Conservation (phyloP, 1,139 yeast genomes). For the Hansenula lynferdii region DNA sequence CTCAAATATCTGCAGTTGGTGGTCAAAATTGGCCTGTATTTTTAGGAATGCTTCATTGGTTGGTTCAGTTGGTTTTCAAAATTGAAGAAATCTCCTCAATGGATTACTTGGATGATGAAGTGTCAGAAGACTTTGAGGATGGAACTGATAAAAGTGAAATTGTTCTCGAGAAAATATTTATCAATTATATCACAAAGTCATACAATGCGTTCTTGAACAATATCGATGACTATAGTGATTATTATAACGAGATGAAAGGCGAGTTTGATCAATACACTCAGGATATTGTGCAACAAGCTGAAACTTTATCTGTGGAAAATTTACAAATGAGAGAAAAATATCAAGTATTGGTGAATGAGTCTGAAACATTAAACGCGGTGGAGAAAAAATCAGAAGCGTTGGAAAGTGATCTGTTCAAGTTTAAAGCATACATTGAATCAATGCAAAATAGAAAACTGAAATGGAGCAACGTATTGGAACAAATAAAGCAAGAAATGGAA, state of each 20-base stretch:
- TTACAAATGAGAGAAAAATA: conserved; percentile 28
- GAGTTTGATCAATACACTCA: conserved; percentile 47
- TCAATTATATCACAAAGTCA: conserved; percentile 59
- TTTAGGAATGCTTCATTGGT: conserved; percentile 79
- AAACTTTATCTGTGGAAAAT: conserved; percentile 35
- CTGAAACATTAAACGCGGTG: conserved; percentile 38
- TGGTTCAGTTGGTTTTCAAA: conserved; percentile 52
- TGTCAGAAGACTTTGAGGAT: conserved; percentile 29
- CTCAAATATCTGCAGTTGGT: conserved; percentile 89
- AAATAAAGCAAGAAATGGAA: conserved; percentile 50
- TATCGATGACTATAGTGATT: conserved; percentile 54
- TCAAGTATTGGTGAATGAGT: conserved; percentile 29
- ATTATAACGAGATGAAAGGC: conserved; percentile 48
- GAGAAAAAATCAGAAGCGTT: conserved; percentile 59
- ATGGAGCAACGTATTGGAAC: conserved; percentile 56
- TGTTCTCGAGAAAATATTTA: conserved; percentile 54
- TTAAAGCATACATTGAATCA: conserved; percentile 63
- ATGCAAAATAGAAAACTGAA: conserved; percentile 60
- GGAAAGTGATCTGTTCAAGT: conserved; percentile 67
- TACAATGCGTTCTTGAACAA: conserved; percentile 64
- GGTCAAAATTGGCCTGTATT: conserved; percentile 88
- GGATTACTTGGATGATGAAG: conserved; percentile 34
- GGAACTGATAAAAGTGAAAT: conserved; percentile 31
- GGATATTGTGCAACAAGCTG: conserved; percentile 39
- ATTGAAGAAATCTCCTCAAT: conserved; percentile 32